A percentile compares a stretch with the other conserved stretches of the same genome.
Conservation (phyloP, 768 basidiomycete genomes). For the Vararia minispora region DNA sequence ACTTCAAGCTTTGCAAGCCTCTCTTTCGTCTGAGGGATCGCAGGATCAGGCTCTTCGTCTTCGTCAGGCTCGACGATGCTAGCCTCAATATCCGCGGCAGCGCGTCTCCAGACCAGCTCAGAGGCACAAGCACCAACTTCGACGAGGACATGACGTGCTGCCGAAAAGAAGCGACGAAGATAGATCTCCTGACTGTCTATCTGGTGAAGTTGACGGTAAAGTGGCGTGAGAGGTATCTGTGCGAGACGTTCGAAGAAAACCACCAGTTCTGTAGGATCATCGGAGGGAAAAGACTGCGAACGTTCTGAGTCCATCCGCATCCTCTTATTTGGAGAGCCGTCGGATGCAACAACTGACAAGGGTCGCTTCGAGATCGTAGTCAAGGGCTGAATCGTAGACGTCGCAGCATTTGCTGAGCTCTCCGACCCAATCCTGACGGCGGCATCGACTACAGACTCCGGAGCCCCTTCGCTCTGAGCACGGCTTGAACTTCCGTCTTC, state of each 20-base stretch:
- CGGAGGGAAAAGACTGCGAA: background rate
- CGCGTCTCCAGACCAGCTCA: conserved; percentile 58
- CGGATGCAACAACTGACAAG: no score
- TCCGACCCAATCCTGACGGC: background rate
- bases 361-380: no score
- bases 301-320: background rate
- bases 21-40: no score
- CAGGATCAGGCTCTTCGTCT: conserved; percentile 26
- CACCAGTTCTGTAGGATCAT: conserved; percentile 36
- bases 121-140: conserved; percentile 61
- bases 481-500: background rate
- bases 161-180: conserved; percentile 32
- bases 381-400: no score
- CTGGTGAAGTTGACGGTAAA: conserved; percentile 37
- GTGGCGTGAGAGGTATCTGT: conserved; percentile 25
- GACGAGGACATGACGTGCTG: conserved; percentile 32
- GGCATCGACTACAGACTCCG: background rate
- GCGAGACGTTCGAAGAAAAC: conserved; percentile 37
- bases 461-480: background rate
- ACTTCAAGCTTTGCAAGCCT: conserved; percentile 14
- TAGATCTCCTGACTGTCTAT: conserved; percentile 29
- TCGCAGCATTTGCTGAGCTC: no score
- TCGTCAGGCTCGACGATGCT: conserved; percentile 16
- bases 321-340: background rate
- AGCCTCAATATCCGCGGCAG: conserved; percentile 29